Conservation (phyloP, 176 grass and related monocot genomes). For the Oryza meridionalis region DNA sequence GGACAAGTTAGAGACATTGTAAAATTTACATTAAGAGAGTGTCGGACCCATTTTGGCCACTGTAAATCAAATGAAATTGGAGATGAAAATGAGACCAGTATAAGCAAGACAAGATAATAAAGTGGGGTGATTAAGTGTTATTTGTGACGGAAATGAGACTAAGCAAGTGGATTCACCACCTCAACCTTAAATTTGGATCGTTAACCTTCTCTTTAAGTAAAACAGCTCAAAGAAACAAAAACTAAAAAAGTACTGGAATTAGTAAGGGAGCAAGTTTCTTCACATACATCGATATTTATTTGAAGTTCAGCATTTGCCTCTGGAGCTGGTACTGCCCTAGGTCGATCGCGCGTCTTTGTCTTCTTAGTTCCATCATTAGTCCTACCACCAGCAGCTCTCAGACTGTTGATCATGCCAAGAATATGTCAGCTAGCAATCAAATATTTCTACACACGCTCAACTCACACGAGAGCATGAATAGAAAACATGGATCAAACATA, state of each 20-base stretch:
- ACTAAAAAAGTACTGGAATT: slow-evolving; percentile 26
- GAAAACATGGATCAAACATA: neutral
- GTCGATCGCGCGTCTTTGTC: slow-evolving; percentile 69
- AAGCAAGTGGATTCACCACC: slow-evolving; percentile 18
- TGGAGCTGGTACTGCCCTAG: slow-evolving; percentile 70
- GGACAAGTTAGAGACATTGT: slow-evolving; percentile 14
- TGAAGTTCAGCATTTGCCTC: slow-evolving; percentile 94
- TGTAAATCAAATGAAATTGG: neutral
- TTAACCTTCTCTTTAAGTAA: slow-evolving; percentile 7
- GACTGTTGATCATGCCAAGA: slow-evolving; percentile 48
- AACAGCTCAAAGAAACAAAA: slow-evolving; percentile 35
- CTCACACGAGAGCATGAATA: slow-evolving; percentile 19
- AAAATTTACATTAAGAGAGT: slow-evolving; percentile 1
- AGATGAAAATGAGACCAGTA: slow-evolving; percentile 3
- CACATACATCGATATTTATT: slow-evolving; percentile 84
- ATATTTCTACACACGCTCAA: slow-evolving; percentile 10
- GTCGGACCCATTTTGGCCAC: slow-evolving; percentile 1
- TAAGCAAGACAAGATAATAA: neutral
- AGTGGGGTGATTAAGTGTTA: neutral
- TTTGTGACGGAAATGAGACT: slow-evolving; percentile 11
- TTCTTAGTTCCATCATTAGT: slow-evolving; percentile 76
- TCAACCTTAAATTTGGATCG: slow-evolving; percentile 3
- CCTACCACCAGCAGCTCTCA: slow-evolving; percentile 65
- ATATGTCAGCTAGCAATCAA: slow-evolving; percentile 33
- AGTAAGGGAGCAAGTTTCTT: slow-evolving; percentile 33